Percentiles rank a stretch among this genome's conserved stretches.
Conservation (phyloP, 2,329 filamentous ascomycete species). For the Beauveria pseudobassiana region DNA sequence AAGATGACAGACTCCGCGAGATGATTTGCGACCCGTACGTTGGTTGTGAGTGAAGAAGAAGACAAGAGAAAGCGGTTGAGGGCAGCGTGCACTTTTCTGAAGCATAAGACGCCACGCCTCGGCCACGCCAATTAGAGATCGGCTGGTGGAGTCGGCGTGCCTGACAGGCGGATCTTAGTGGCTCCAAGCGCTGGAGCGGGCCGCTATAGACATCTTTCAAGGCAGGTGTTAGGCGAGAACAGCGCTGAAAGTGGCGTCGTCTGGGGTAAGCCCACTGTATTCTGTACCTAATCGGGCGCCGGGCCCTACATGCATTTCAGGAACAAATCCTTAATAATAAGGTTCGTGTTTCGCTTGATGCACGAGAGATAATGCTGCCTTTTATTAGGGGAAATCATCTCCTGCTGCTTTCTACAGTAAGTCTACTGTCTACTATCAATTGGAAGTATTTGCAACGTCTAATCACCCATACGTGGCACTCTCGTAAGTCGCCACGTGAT, state of each 20-base stretch:
- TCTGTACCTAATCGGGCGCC: neutral
- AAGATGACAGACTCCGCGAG: slow-evolving; percentile 45
- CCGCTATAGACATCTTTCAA: neutral
- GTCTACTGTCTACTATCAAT: too few relatives aligned
- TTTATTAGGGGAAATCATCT: too few relatives aligned
- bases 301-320: neutral
- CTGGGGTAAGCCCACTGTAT: slow-evolving; percentile 4
- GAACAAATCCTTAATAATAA: neutral
- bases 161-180: neutral
- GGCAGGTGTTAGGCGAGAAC: neutral
- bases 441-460: too few relatives aligned
- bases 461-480: too few relatives aligned
- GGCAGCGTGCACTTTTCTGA: slow-evolving; percentile 27
- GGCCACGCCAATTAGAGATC: slow-evolving; percentile 1
- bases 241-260: neutral
- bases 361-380: too few relatives aligned
- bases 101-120: neutral
- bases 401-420: too few relatives aligned
- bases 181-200: neutral
- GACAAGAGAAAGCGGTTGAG: slow-evolving; percentile 25
- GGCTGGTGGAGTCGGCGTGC: neutral
- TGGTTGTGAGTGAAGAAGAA: slow-evolving; percentile 45
- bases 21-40: slow-evolving; percentile 51
- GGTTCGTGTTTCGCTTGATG: too few relatives aligned
- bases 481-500: too few relatives aligned